Conservation (phyloP, 495 filamentous ascomycete genomes). For the Hyaloscypha hepaticicola region DNA sequence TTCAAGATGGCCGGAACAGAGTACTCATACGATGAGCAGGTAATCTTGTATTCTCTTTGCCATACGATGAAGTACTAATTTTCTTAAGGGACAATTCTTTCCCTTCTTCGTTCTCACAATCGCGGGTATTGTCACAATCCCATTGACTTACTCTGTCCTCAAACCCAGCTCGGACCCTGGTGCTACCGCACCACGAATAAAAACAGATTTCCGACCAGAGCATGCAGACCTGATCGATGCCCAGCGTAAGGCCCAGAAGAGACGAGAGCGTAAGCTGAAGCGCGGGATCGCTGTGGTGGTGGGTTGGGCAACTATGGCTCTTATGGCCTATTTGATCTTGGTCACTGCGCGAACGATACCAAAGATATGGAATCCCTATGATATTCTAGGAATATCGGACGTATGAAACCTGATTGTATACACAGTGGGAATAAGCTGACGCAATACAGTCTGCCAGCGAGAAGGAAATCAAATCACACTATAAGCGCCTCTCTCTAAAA, state of each 20-base stretch:
- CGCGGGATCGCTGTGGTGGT: constrained; percentile 70
- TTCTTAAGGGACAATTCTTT: constrained; percentile 86
- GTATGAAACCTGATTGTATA: constrained; percentile 44
- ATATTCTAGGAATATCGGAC: constrained; percentile 81
- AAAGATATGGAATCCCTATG: constrained; percentile 95
- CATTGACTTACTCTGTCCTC: constrained; percentile 83
- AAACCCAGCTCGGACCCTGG: constrained; percentile 71
- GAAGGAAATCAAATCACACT: constrained; percentile 85
- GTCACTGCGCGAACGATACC: constrained; percentile 69
- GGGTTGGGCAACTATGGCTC: constrained; percentile 84
- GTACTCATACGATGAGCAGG: constrained; percentile 96
- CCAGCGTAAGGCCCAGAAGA: constrained; percentile 83
- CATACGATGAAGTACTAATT: constrained; percentile 12
- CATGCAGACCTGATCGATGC: constrained; percentile 80
- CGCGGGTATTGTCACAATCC: constrained; percentile 81
- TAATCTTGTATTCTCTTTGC: constrained; percentile 33
- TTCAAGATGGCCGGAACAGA: constrained; percentile 52
- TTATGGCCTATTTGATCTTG: constrained; percentile 88
- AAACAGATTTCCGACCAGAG: constrained; percentile 75
- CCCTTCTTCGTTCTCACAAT: constrained; percentile 97
- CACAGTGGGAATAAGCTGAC: constrained; percentile 28
- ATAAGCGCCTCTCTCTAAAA: constrained; percentile 79
- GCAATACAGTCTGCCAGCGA: constrained; percentile 68
- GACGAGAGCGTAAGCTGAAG: constrained; percentile 87
- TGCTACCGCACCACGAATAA: constrained; percentile 46